These are phyloP conservation scores for Candida frijolesensis DNA, from an alignment of 1,139 yeast genomes.

Conservation along the genomic window DNA sequence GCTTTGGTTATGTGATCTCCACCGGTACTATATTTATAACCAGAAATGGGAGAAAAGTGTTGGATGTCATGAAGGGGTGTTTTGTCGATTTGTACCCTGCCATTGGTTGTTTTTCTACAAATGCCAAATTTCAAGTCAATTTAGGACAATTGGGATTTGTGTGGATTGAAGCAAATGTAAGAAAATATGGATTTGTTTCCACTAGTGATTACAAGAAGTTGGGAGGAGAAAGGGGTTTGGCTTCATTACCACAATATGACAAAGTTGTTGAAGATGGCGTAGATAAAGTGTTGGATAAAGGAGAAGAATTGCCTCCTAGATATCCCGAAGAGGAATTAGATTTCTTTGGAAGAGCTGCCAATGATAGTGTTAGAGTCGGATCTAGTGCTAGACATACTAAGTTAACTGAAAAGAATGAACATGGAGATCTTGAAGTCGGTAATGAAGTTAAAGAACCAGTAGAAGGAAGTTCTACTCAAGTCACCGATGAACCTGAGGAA, in stretches of 20 bases:
- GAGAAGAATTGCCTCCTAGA: slow-evolving; percentile 72
- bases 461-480: slow-evolving; percentile 20
- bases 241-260: slow-evolving; percentile 44
- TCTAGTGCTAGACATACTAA: slow-evolving; percentile 24
- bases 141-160: slow-evolving; percentile 92
- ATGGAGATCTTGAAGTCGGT: slow-evolving; percentile 17
- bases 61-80: slow-evolving; percentile 82
- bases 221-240: slow-evolving; percentile 47
- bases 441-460: slow-evolving; percentile 19
- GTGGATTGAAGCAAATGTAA: slow-evolving; percentile 91
- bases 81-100: slow-evolving; percentile 85
- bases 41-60: slow-evolving; percentile 83
- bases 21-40: slow-evolving; percentile 87
- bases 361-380: slow-evolving; percentile 22
- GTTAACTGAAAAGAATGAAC: slow-evolving; percentile 15
- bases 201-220: slow-evolving; percentile 50
- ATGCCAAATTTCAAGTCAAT: slow-evolving; percentile 75
- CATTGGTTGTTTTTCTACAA: slow-evolving; percentile 78
- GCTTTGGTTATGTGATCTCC: slow-evolving; percentile 82
- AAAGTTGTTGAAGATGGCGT: slow-evolving; percentile 21
- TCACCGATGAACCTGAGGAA: slow-evolving; percentile 43
- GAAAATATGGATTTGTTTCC: slow-evolving; percentile 88
- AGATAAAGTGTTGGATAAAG: slow-evolving; percentile 64
- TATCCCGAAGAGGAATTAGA: slow-evolving; percentile 67
- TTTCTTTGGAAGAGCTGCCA: slow-evolving; percentile 55